Conservation (phyloP, 2,329 filamentous ascomycete genomes). For the Xenosphaeropsis pyriputrescens region DNA sequence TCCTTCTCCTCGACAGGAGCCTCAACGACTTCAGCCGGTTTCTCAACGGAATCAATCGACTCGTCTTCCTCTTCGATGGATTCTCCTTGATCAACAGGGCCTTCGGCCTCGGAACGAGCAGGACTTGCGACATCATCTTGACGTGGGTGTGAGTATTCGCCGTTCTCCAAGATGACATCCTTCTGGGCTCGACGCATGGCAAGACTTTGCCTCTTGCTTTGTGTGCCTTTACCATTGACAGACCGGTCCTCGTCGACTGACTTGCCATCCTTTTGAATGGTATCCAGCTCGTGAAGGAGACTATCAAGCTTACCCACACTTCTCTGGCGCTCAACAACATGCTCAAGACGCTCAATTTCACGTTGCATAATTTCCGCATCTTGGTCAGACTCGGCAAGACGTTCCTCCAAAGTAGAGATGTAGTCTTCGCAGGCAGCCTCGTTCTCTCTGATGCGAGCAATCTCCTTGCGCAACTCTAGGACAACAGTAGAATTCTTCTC, state of each 20-base stretch:
- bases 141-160: slow-evolving; percentile 5
- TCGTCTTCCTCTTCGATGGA: slow-evolving; percentile 20
- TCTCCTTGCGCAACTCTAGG: slow-evolving; percentile 78
- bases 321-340: slow-evolving; percentile 87
- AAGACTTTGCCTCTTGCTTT: slow-evolving; percentile 37
- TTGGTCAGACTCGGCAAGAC: slow-evolving; percentile 88
- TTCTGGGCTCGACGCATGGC: slow-evolving; percentile 37
- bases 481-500: slow-evolving; percentile 84
- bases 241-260: slow-evolving; percentile 20
- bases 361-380: slow-evolving; percentile 95
- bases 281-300: slow-evolving; percentile 78
- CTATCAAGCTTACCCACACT: slow-evolving; percentile 92
- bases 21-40: slow-evolving; percentile 9
- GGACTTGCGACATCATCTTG: slow-evolving; percentile 5
- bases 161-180: slow-evolving; percentile 31
- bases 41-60: slow-evolving; percentile 16
- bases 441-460: slow-evolving; percentile 75
- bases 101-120: slow-evolving; percentile 14
- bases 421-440: slow-evolving; percentile 89
- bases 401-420: slow-evolving; percentile 90
- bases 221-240: slow-evolving; percentile 30
- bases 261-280: slow-evolving; percentile 48
- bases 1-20: slow-evolving; percentile 3
- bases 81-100: slow-evolving; percentile 18
- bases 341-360: slow-evolving; percentile 85